Evolutionary conservation across 129 eudicot species (phyloP).

Genomic region (Saussurea involucrata): DNA sequence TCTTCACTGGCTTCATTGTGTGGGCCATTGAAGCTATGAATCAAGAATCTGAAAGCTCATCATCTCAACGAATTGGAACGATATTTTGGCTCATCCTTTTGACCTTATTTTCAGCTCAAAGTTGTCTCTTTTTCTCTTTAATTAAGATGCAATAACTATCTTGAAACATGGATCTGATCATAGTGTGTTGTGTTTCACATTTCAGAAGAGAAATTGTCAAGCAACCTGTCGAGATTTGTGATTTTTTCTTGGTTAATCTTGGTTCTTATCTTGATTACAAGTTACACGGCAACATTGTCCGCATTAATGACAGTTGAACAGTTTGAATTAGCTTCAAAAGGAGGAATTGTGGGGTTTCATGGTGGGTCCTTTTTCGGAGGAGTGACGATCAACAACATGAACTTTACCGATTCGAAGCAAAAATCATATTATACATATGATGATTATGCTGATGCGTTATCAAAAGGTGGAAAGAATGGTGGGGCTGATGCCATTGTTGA

Average conservation of each 20-base stretch:
- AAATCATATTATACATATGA: slow-evolving; percentile 8
- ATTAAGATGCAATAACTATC: neutral
- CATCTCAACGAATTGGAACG: slow-evolving; percentile 14
- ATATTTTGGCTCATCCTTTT: slow-evolving; percentile 26
- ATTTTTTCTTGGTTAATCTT: slow-evolving; percentile 36
- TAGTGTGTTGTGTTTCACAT: neutral
- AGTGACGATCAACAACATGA: slow-evolving; percentile 10
- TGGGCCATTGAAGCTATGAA: slow-evolving; percentile 38
- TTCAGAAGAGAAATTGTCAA: slow-evolving; percentile 31
- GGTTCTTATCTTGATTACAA: slow-evolving; percentile 34
- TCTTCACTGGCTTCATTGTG: slow-evolving; percentile 23
- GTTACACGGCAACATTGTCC: slow-evolving; percentile 47
- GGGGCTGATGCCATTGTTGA: slow-evolving; percentile 39
- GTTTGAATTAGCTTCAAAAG: slow-evolving; percentile 28
- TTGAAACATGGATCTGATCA: neutral
- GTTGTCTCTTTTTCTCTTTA: slow-evolving; percentile 22
- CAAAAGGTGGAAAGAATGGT: slow-evolving; percentile 32
- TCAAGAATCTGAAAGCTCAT: slow-evolving; percentile 13
- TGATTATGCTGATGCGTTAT: slow-evolving; percentile 30
- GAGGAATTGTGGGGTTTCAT: slow-evolving; percentile 37
- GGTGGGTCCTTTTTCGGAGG: slow-evolving; percentile 26
- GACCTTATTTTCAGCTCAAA: slow-evolving; percentile 30
- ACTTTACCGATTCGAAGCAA: slow-evolving; percentile 4
- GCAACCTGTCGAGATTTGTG: slow-evolving; percentile 32
- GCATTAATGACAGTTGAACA: slow-evolving; percentile 43